Evolutionary conservation across 331 rosid genomes (phyloP).

Genomic region (Arachis monticola): DNA sequence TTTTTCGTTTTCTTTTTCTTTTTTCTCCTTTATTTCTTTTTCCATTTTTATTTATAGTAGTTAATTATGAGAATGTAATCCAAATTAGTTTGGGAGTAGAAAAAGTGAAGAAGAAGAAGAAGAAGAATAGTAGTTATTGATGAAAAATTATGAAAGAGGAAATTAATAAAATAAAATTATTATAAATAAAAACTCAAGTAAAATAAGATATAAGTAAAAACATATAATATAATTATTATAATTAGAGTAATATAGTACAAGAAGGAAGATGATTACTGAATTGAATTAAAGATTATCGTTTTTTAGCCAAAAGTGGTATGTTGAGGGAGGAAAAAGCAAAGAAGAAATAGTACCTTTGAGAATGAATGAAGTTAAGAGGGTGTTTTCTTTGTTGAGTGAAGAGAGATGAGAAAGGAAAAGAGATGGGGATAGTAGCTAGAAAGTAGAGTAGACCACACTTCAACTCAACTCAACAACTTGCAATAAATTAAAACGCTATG

Average conservation of each 20-base stretch:
- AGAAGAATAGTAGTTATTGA: background rate
- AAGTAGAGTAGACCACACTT: constrained; percentile 29
- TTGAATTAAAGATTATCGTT: background rate
- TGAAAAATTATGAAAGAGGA: background rate
- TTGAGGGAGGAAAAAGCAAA: background rate
- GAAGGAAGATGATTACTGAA: constrained; percentile 11
- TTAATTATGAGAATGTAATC: constrained; percentile 1
- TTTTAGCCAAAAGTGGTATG: background rate
- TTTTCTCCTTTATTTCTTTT: too few relatives aligned
- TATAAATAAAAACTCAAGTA: background rate
- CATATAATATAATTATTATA: background rate
- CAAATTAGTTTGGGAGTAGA: background rate
- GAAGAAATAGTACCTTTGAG: constrained; percentile 34
- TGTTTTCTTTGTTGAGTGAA: background rate
- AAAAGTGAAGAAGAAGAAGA: background rate
- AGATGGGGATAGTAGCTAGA: constrained; percentile 3
- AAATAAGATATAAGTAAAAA: background rate
- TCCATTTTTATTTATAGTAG: too few relatives aligned
- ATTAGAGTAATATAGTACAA: background rate
- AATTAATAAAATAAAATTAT: background rate
- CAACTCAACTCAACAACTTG: constrained; percentile 18
- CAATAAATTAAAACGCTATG: constrained; percentile 28
- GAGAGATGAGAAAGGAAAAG: background rate
- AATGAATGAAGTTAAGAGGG: constrained; percentile 7
- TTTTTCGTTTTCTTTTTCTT: background rate